Base-by-base conservation (phyloP, 1,284 basidiomycete species). In the Cutaneotrichosporon dermatis region DNA sequence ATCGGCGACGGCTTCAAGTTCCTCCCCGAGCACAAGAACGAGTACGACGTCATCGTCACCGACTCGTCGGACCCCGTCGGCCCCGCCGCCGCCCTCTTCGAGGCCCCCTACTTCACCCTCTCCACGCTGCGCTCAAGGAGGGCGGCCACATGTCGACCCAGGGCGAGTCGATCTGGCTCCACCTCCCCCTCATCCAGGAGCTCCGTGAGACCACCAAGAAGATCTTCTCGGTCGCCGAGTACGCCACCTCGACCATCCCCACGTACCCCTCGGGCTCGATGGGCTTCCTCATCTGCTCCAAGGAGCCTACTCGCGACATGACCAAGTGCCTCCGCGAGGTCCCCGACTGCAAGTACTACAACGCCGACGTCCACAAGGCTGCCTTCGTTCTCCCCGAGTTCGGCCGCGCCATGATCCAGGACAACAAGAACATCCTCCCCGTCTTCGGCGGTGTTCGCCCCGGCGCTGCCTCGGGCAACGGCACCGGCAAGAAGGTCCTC, bases 51-150 rank as follows among this genome's bases (percentile, higher is more conserved):
- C 66, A 98, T 99, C 82, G 90, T 99, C 82, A 99, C 92, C 66
- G 95, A 99, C 79, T 98, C 94, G 42, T 98, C 94, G 33, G 96
- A 99, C 79, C 95, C 96, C 51, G 93, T 97, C 62, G 95, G 96
- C 44, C 95, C 95, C 49, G 95, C 95, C 54, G 88, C 88, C 61
- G 86, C 90, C 35, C 88, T 99, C 67, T 99, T 99, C 85, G 85
- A 99, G 81, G 90, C 93, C 77, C 90, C 94, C 1, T 99, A 97
- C 85, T 99, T 98, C 82, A 85, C 92, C 76, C 86, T 51, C 85
- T 99, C 63, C 86, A 92, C 75, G 87, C 91, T 68, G 91, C 95
- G 0, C 85, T 99, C 67, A 83, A 88, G 55, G 88, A 89, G 3
- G 93, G 92, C 52, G 95, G 95, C 36, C 87, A 92, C 77, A 95